Base-by-base conservation (phyloP, 306 rosid species). In the Prunus salicina region DNA sequence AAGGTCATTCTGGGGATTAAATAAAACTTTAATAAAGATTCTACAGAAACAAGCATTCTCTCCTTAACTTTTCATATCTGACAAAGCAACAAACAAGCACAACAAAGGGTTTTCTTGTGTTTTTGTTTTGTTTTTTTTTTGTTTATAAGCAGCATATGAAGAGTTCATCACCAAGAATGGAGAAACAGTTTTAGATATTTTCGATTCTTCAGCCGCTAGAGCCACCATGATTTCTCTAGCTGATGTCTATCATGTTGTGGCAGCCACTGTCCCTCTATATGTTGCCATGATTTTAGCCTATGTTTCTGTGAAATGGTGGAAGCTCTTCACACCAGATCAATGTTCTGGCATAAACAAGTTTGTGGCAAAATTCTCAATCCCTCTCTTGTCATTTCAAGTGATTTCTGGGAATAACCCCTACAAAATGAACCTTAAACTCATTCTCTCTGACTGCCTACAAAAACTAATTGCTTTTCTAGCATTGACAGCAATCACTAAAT, bases 331-430 rank as follows among this genome's bases (percentile, higher is more conserved):
- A 1, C 91, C 96, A 5, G 97, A 95, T 50, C 99, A 95, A 79
- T 95, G 97, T 82, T 81, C 86, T 16, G 99, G 99, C 66, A 95
- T 95, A 69, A 95, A 95, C 84, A 95, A 88, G 81, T 95, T 95
- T 46, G 99, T 95, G 8, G 92, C 99, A 9, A 92, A 92, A 50
- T 92, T 90, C 82, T 95, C 99, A 45, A 85, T 95, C 70, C 99
- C 99, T n/a, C 79, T 95, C 20, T 63, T 95, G 73, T 92, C 99
- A 0, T 95, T 95, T 75, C 96, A 90, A 87, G 88, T 95, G 14
- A 87, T 95, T 53, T 90, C 99, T 55, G 82, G 83, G 30, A 92
- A 92, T 81, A 84, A 95, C 60, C 82, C 93, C 66, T 95, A 88
- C 86, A 82, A 86, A 77, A 92, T 95, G 95, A 92, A 85, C 86